Base-by-base conservation (phyloP, 495 filamentous ascomycete genomes). In the Penicillium dipodomyicola region DNA sequence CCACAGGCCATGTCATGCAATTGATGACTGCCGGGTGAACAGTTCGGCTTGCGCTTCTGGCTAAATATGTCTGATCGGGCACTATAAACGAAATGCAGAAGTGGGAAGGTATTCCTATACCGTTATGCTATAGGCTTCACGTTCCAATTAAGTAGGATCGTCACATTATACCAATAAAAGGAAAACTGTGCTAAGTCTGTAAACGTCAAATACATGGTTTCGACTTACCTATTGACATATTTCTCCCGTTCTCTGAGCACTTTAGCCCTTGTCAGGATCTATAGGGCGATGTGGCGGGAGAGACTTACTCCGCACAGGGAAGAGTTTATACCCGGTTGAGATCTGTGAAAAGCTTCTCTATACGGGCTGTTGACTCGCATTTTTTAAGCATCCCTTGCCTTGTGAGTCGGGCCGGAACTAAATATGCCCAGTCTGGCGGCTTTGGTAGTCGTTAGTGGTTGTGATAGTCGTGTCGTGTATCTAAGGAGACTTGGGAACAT, bases 251-350 rank as follows among this genome's bases (percentile, higher is more conserved):
- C 5, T 19, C 17, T 41, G 17, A 19, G 17, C 29, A 49, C 46
- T 14, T 23, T 35, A 22, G 17, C 39, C 9, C 10, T 33, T 0
- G 39, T 17, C 39, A 29, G 8, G 42, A 29, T 27, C 15, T 12
- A 14, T 15, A 52, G 40, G 40, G 49, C 23, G 23, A 5, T 15
- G 10, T 12, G n/a, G 42, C 57, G 72, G 70, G 43, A 54, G 23
- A 63, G 54, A 61, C 40, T 44, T 66, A 49, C 40, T 60, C 65
- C 63, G 58, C 17, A 0, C 0, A 14, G 27, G 63, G 65, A 61
- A 64, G 29, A 65, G 33, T 12, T 54, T 17, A 65, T 69, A 62
- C 51, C 67, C 67, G 37, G 9, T 5, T 8, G 23, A 22, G 15
- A 17, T 6, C 29, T 12, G 3, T 50, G 30, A 63, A 39, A 59